Evolutionary conservation across 1,139 yeast species (phyloP), one percentile per base, ranked within the genome.

Genomic region (Candida frijolesensis): DNA sequence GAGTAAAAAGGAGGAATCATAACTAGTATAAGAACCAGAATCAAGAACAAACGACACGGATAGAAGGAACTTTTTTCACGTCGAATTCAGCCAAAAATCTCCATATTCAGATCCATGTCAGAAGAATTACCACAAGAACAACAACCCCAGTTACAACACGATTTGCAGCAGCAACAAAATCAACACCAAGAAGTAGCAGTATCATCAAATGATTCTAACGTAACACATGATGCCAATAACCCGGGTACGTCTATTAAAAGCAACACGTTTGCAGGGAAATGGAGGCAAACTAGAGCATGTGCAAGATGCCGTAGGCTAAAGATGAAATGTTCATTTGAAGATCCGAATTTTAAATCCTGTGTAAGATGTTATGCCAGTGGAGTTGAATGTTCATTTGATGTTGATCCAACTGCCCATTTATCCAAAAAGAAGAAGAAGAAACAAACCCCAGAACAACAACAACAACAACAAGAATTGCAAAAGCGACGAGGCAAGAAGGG

Each of bases 241-340:
- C 10, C 10, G 8, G 29, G 2, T 25, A 25, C 29, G 2, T 25
- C 29, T 25, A 25, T 8, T 4, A 25, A 25, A 25, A 4, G 8
- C 29, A 25, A 25, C 29, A 30, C 37, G 3, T 71, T 72, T 56
- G 60, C 74, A 11, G 53, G 56, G 22, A 65, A 63, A 47, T 78
- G 81, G 80, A 59, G 81, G 40, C 78, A 70, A 53, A 62, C 72
- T 25, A 67, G 80, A 49, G 84, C 85, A 1, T 82, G 87, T 64
- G 84, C 84, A 6, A 63, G 85, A 50, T 82, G 87, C 56, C 79
- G 81, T 53, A 60, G 85, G 42, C 67, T 80, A 32, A 82, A 82
- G 58, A 78, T 79, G 73, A 72, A 80, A 54, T 82, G 87, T 60
- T 74, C 74, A 5, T 82, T 76, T 60, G 80, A 77, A 30, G 75